Base-by-base conservation (phyloP, 805 yeast species). In the Ogataea dorogensis region DNA sequence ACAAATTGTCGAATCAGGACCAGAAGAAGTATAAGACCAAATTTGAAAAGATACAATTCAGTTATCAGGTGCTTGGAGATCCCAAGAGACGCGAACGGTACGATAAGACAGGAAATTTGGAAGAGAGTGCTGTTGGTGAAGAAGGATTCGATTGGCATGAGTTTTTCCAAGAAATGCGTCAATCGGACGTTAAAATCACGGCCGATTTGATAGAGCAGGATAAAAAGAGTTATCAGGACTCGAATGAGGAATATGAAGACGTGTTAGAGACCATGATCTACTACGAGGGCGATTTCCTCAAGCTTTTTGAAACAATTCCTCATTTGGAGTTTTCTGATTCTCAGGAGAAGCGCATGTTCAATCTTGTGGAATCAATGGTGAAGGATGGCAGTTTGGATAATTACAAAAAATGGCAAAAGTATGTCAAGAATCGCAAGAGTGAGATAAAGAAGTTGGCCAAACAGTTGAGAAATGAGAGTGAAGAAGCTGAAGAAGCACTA, bases 31-130 rank as follows among this genome's bases (percentile, higher is more conserved):
- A 68, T 22, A 65, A 61, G 36, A 28, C 33, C 5, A 50, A 49
- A 43, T 87, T 88, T 57, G 83, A 86, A 33, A 63, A 74, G 47
- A 70, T 87, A 13, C 89, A 86, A 54, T 79, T 85, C 50, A 81
- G 95, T 14, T 86, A 84, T 56, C 66, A 80, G 27, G 69, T 87
- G 0, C 63, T 87, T 17, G 67, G 76, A 17, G 93, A 87, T 51
- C 63, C 70, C 0, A 56, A 59, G 23, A 71, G 74, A 44, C 65
- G 86, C 18, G 65, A 64, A 28, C 58, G 73, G 14, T 87, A 75
- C 53, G 95, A 87, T 50, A 53, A 58, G n/a, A 81, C 91, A 0
- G 95, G 95, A 1, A 68, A 77, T 2, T 53, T 79, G 19, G 72
- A 67, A 6, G 78, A 71, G 2, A 54, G 51, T 25, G 49, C 24